Base-by-base conservation (phyloP, 345 rosid species). In the Adansonia digitata region DNA sequence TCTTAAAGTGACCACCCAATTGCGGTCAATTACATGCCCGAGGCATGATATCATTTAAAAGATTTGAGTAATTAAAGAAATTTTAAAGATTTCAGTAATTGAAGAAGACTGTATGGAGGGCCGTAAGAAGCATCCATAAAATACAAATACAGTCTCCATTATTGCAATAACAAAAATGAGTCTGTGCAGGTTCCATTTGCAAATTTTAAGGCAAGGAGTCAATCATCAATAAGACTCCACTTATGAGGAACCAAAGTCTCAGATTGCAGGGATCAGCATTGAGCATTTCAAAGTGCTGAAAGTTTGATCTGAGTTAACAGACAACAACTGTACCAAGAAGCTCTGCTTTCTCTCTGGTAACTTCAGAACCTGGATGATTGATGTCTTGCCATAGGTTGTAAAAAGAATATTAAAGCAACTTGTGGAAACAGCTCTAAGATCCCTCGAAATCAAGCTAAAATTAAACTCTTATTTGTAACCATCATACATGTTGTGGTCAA, bases 161-260 rank as follows among this genome's bases (percentile, higher is more conserved):
- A 75, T 82, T 95, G 81, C 87, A 81, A 89, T 95, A 88, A 93
- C 87, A 82, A 86, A 85, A 84, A 89, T 91, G 89, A 85, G 76
- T 93, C 83, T 93, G 85, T 93, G 98, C 98, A 95, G 99, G 98
- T 95, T 87, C 77, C 80, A 56, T 80, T 84, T 80, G 86, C 87
- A 88, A 89, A 83, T 84, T 85, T 83, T 85, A 84, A 84, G 88
- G 89, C 87, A 81, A 83, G 81, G 80, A 80, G 83, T 86, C 92
- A 84, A 82, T 81, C 90, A 75, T 80, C 82, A 74, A 82, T 92
- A 80, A 85, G 86, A 82, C 85, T 84, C 80, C 88, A 83, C 74
- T 87, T 81, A 71, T 84, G 94, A 88, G 88, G 96, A 83, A 86
- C 88, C 86, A 83, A 87, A 82, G 91, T 77, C 82, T 85, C 93